Conservation (phyloP, 2,329 filamentous ascomycete genomes). For the Cryphonectria japonica region DNA sequence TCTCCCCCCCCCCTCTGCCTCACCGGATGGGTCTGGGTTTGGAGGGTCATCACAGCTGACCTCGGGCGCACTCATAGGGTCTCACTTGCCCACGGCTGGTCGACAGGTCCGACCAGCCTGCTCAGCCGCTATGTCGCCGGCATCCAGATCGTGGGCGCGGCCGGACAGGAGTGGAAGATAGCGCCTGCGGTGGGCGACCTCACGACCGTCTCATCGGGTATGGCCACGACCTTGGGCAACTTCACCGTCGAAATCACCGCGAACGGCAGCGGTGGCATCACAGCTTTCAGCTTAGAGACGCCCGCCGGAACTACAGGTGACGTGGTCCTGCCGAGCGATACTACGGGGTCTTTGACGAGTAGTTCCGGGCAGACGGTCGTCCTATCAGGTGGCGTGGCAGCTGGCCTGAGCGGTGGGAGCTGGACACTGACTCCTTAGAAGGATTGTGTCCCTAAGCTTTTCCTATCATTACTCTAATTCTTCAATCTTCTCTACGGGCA, state of each 20-base stretch:
- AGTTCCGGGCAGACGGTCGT: constrained; percentile 12
- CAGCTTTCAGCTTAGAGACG: constrained; percentile 24
- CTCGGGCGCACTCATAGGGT: neutral
- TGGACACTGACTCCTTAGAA: constrained; percentile 21
- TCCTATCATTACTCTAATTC: neutral
- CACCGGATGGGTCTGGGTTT: too few species aligned
- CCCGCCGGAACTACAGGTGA: constrained; percentile 26
- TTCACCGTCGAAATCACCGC: constrained; percentile 24
- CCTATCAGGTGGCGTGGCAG: constrained; percentile 19
- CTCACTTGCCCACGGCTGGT: constrained; percentile 44
- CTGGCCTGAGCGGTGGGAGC: constrained; percentile 22
- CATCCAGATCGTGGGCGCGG: constrained; percentile 42
- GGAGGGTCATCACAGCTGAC: neutral
- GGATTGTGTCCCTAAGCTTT: neutral
- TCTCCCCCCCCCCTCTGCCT: too few species aligned
- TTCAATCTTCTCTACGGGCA: neutral
- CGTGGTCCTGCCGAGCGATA: constrained; percentile 25
- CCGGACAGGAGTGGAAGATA: constrained; percentile 42
- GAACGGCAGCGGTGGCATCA: constrained; percentile 24
- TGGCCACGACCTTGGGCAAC: constrained; percentile 23
- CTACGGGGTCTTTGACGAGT: constrained; percentile 20
- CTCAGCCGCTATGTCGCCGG: constrained; percentile 48
- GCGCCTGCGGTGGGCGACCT: constrained; percentile 46
- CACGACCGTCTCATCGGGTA: constrained; percentile 28
- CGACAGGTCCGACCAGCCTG: constrained; percentile 40